Conservation (phyloP, 345 rosid species). For the Eucalyptus albens region DNA sequence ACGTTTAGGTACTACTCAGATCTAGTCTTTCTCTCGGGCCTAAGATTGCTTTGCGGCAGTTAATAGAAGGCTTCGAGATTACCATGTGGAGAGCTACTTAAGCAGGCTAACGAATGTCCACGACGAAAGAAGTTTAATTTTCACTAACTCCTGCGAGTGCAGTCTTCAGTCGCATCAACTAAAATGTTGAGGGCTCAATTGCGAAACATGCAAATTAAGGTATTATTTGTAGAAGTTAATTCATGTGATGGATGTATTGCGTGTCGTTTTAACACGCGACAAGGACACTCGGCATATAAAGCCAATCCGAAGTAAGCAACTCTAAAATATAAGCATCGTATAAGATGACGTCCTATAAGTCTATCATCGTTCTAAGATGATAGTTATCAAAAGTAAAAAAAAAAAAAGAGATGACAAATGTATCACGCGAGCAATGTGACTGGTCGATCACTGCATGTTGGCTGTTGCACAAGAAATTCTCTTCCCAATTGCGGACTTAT, state of each 20-base stretch:
- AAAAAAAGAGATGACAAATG: too few species aligned
- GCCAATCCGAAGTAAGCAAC: not conserved
- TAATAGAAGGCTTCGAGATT: not conserved
- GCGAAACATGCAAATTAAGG: not conserved
- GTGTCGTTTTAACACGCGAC: not conserved
- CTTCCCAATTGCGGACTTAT: not conserved
- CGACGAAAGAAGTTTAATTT: not conserved
- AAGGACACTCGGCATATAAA: not conserved
- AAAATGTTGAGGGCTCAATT: not conserved
- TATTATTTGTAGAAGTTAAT: not conserved
- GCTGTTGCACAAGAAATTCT: not conserved
- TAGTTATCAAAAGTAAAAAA: too few species aligned
- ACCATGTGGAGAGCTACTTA: not conserved
- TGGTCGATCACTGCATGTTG: not conserved
- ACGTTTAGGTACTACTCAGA: not conserved
- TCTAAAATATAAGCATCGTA: not conserved
- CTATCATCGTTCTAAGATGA: too few species aligned
- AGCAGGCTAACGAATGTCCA: not conserved
- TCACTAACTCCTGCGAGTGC: not conserved
- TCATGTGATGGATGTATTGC: not conserved
- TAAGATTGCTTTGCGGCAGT: not conserved
- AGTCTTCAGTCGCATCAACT: not conserved
- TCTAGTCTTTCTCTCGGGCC: not conserved
- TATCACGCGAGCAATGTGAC: not conserved
- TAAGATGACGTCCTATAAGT: not conserved